Evolutionary conservation across 2,329 filamentous ascomycete species (phyloP), one percentile per base, ranked within the genome.

Genomic region (Exophiala aquamarina): DNA sequence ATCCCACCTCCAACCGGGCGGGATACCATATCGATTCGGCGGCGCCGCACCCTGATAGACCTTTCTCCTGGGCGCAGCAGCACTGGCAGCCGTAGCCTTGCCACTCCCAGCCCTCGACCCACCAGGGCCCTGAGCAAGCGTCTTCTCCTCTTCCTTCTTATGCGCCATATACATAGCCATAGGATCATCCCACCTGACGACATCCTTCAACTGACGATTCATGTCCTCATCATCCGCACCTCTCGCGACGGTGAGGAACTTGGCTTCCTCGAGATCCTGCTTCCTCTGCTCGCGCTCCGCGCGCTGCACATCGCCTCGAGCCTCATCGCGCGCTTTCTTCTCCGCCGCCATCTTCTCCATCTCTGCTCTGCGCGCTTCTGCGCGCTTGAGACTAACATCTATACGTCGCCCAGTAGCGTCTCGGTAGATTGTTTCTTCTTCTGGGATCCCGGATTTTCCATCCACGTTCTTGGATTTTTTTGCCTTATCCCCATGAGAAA

Each of bases 401-500:
- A 98, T 91, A 45, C 95, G 84, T n/a, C 91, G 81, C 10, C 93
- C 93, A 3, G 87, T 93, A 9, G 94, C 93, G 69, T 98, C 93
- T 59, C 93, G 87, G 66, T 97, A 96, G 18, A 96, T 90, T 0
- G 92, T 95, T 69, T 96, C 89, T 60, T 85, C 79, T 23, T 80
- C 79, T 70, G 37, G 13, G 29, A 66, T 15, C 13, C 18, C 7
- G n/a, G 28, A 31, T n/a, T 6, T 14, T 37, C 66, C 34, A 67
- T 62, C 39, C 60, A 65, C 28, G 58, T 23, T 18, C 29, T 51
- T 40, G 13, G 28, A 28, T 33, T 41, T 35, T 15, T 33, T 39
- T 59, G 41, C 60, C 65, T 40, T 58, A 49, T 44, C 70, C 66
- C 33, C 70, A 63, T 2, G 72, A 73, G 70, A 70, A 26, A 26